Percentiles rank a stretch among this genome's conserved stretches.
Conservation (phyloP, 352 stramenopile species). For the Sclerospora graminicola region DNA sequence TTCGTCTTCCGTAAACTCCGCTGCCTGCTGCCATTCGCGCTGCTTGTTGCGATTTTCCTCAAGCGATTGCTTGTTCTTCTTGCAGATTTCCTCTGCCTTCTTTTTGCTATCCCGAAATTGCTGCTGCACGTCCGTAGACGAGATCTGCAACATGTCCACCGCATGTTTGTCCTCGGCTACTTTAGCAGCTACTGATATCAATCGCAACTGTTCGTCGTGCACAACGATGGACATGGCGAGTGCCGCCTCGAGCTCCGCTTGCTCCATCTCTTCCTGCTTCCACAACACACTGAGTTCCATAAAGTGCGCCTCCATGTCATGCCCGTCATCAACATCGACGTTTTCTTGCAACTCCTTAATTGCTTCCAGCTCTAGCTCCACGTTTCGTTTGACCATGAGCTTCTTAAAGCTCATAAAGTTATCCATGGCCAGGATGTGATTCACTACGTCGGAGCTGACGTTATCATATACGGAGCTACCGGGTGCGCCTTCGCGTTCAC, state of each 20-base stretch:
- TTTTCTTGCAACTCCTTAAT: constrained; percentile 73
- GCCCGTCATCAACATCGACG: constrained; percentile 15
- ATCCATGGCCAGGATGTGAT: constrained; percentile 84
- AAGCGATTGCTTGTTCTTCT: constrained; percentile 67
- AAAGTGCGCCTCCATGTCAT: constrained; percentile 52
- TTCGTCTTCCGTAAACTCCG: constrained; percentile 59
- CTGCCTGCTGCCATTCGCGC: constrained; percentile 47
- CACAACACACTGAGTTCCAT: constrained; percentile 82
- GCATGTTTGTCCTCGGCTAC: constrained; percentile 53
- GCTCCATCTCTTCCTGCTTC: constrained; percentile 82
- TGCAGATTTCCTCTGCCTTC: constrained; percentile 61
- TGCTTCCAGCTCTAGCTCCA: constrained; percentile 85
- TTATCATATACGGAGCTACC: too few relatives aligned
- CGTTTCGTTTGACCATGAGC: constrained; percentile 88
- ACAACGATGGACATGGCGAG: constrained; percentile 70
- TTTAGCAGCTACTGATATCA: constrained; percentile 42
- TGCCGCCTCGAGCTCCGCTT: constrained; percentile 64
- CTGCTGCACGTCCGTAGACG: constrained; percentile 41
- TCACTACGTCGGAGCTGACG: too few relatives aligned
- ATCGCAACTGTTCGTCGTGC: constrained; percentile 58
- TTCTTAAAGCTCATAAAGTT: constrained; percentile 90
- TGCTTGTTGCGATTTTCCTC: constrained; percentile 59
- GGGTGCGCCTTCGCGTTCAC: constrained; percentile 21
- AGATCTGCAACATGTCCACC: constrained; percentile 19
- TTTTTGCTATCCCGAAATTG: constrained; percentile 58